phyloP scores from a whole-genome alignment of 805 yeast species.

The Komagataella ulmi region DNA sequence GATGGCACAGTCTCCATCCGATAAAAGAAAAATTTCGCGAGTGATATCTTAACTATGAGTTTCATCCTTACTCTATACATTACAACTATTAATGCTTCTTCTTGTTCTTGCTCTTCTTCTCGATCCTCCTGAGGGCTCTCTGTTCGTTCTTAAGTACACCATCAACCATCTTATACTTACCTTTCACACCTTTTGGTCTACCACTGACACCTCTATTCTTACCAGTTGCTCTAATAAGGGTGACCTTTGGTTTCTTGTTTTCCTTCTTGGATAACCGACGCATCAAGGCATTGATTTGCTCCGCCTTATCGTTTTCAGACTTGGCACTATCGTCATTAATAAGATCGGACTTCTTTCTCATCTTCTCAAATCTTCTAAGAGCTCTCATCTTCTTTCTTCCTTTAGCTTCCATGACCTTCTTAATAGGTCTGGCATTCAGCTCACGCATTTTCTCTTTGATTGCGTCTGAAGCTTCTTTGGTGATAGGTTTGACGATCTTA shows the following conservation, averaged over 20 bases:
- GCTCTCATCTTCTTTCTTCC: constrained; percentile 96
- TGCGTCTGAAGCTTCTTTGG: constrained; percentile 84
- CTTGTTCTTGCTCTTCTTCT: constrained; percentile 68
- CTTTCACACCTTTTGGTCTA: constrained; percentile 93
- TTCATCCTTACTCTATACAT: not conserved
- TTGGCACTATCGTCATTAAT: constrained; percentile 80
- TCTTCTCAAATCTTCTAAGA: constrained; percentile 67
- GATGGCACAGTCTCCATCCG: not conserved
- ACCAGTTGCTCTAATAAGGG: constrained; percentile 83
- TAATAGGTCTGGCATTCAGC: constrained; percentile 93
- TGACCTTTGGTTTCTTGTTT: constrained; percentile 63
- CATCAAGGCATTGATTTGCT: constrained; percentile 81
- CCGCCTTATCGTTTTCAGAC: constrained; percentile 90
- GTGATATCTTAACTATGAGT: not conserved
- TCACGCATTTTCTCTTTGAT: constrained; percentile 64
- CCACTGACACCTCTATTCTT: constrained; percentile 77
- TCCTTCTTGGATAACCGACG: constrained; percentile 64
- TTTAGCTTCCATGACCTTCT: constrained; percentile 96
- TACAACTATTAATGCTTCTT: constrained; percentile 3
- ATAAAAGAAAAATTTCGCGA: not conserved
- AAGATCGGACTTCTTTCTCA: constrained; percentile 85
- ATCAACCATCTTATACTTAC: constrained; percentile 98
- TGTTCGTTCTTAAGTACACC: constrained; percentile 96
- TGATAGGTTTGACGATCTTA: constrained; percentile 79
- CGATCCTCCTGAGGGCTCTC: constrained; percentile 81